A percentile compares a stretch with the other conserved stretches of the same genome.
These are phyloP conservation scores for Barnettozyma salicaria DNA, from an alignment of 805 yeast species.

Conservation along the genomic window DNA sequence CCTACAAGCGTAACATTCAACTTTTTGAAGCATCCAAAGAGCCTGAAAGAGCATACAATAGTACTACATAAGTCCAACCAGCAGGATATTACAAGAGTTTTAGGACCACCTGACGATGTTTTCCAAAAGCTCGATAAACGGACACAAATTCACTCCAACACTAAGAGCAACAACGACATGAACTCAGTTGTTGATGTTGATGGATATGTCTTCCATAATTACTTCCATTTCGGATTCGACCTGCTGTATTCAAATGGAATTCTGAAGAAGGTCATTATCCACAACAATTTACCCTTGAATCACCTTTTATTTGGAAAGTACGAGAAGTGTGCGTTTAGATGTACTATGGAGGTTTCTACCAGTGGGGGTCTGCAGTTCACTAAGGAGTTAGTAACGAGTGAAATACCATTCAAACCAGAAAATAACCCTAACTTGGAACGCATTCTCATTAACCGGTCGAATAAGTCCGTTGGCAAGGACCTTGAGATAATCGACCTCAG, in stretches of 20 bases:
- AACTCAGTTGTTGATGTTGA: conserved; percentile 13
- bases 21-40: conserved; percentile 24
- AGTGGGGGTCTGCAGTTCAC: too few species aligned
- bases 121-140: conserved; percentile 40
- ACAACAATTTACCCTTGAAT: conserved; percentile 43
- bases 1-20: conserved; percentile 13
- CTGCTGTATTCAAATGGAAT: conserved; percentile 40
- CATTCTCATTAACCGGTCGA: conserved; percentile 18
- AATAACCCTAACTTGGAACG: conserved; percentile 2
- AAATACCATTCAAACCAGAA: background rate
- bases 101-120: conserved; percentile 55
- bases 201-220: conserved; percentile 44
- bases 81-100: conserved; percentile 38
- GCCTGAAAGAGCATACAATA: conserved; percentile 17
- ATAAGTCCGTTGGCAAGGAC: conserved; percentile 20
- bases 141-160: conserved; percentile 33
- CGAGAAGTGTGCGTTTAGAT: conserved; percentile 40
- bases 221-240: conserved; percentile 50
- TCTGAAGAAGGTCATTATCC: conserved; percentile 43
- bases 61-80: conserved; percentile 41
- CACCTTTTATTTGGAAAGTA: conserved; percentile 49
- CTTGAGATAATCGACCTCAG: conserved; percentile 30
- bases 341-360: background rate
- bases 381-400: conserved; percentile 1
- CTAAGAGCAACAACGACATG: too few species aligned